Evolutionary conservation across 2,329 filamentous ascomycete species (phyloP), one percentile per base, ranked within the genome.

Genomic region (Claviceps maximensis): DNA sequence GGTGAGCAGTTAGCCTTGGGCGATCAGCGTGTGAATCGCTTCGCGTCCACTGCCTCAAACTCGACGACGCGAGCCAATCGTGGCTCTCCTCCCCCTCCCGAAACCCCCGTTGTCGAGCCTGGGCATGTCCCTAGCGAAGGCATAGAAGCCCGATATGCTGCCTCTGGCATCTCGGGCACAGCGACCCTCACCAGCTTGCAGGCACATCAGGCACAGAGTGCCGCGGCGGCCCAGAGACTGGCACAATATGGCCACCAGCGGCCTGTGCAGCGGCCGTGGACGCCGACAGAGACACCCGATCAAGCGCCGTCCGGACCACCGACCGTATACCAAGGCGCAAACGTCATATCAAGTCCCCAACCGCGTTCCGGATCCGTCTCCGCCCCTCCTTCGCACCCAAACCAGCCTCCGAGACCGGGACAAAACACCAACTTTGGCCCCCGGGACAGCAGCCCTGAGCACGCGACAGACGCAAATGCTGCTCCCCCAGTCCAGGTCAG

Each of bases 1-100:
- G 53, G 55, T 46, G 54, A 65, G 54, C 58, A 63, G 42, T 47
- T 59, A 21, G 60, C 55, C 63, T 66, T 70, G n/a, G 62, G 62
- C 29, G 73, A 76, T n/a, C 70, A 61, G 50, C 71, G 72, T 31
- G 76, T 84, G 57, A 83, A 79, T 62, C 75, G 82, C 46, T 82
- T 83, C 58, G 75, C 78, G 12, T 96, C 91, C 2, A 95, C 88
- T 8, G 89, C 91, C 15, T 97, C 93, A 0, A 95, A 84, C 13
- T 95, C 90, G 2, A 98, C 93, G 1, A 96, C 91, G 2, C 83
- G 87, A 58, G 93, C 93, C 21, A 90, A 87, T 63, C 80, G 93
- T 60, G 93, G 93, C 45, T 97, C 91, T 29, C 93, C 93, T 5
- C 91, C 93, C 4, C 93, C 93, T 1, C 93, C 93, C 9, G 91